Conservation (phyloP, 2,329 filamentous ascomycete genomes). For the Cladosporium cucumerinum region DNA sequence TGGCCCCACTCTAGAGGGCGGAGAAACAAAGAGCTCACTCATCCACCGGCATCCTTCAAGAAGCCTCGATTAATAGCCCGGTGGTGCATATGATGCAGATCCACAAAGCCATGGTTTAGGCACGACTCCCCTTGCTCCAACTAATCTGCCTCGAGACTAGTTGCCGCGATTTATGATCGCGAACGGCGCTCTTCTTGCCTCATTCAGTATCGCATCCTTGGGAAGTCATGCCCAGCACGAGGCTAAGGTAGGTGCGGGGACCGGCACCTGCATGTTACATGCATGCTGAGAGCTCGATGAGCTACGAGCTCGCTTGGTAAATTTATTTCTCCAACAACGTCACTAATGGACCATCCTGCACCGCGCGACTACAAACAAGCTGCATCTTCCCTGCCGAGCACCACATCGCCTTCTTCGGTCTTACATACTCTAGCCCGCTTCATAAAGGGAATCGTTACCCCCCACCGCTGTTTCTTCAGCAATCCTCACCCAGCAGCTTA, state of each 20-base stretch:
- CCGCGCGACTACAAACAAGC: constrained; percentile 8
- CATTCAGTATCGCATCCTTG: constrained; percentile 2
- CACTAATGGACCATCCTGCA: background rate
- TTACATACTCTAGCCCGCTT: background rate
- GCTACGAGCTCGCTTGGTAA: constrained; percentile 13
- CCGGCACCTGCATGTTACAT: constrained; percentile 10
- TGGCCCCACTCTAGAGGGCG: background rate
- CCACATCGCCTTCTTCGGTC: background rate
- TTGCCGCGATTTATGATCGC: background rate
- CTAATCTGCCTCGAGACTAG: constrained; percentile 5
- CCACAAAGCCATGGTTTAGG: background rate
- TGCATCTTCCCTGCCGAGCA: constrained; percentile 2
- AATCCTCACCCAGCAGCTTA: constrained; percentile 11
- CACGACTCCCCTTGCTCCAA: constrained; percentile 4
- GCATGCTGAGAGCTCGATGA: constrained; percentile 6
- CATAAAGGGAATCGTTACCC: background rate
- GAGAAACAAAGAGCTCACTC: background rate
- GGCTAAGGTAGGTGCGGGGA: constrained; percentile 11
- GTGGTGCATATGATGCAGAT: background rate
- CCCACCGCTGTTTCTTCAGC: constrained; percentile 12
- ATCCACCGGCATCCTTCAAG: background rate
- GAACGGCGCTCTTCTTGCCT: constrained; percentile 9
- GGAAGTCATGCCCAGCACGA: constrained; percentile 1
- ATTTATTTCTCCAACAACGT: constrained; percentile 8
- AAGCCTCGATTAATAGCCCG: background rate